Evolutionary conservation across 768 basidiomycete genomes (phyloP).

Genomic region (Phallus indusiatus): DNA sequence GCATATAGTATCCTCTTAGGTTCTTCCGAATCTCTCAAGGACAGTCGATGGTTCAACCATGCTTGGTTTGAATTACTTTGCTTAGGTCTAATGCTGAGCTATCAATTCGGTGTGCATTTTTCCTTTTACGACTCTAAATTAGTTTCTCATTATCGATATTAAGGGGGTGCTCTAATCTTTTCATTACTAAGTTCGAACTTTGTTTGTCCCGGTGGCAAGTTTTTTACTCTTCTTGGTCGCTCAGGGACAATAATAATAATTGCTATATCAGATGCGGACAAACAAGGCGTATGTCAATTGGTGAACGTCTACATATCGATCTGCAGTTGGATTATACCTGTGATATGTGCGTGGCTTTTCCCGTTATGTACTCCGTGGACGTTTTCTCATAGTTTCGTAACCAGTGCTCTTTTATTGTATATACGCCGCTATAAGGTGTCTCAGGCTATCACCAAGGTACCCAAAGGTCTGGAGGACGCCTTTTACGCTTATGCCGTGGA

Average conservation of each 20-base stretch:
- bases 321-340: constrained; percentile 45
- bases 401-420: not conserved
- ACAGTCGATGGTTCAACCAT: constrained; percentile 32
- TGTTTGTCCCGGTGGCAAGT: constrained; percentile 35
- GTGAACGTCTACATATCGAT: constrained; percentile 40
- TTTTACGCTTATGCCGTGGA: not conserved
- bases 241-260: not conserved
- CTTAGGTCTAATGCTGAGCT: constrained; percentile 33
- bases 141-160: constrained; percentile 23
- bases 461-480: not conserved
- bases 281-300: constrained; percentile 36
- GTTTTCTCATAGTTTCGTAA: not conserved
- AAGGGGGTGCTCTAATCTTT: constrained; percentile 28
- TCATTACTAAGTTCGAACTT: constrained; percentile 34
- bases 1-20: not conserved
- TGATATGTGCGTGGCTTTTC: constrained; percentile 31
- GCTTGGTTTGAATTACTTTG: constrained; percentile 47
- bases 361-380: not conserved
- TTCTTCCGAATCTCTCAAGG: constrained; percentile 25
- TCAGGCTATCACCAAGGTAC: not conserved
- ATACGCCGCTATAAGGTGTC: not conserved
- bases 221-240: not conserved
- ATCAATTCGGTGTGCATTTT: constrained; percentile 35
- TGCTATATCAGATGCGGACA: constrained; percentile 27
- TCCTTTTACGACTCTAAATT: not conserved